Evolutionary conservation across 495 filamentous ascomycete species (phyloP).

Genomic region (Clavariopsis aquatica): DNA sequence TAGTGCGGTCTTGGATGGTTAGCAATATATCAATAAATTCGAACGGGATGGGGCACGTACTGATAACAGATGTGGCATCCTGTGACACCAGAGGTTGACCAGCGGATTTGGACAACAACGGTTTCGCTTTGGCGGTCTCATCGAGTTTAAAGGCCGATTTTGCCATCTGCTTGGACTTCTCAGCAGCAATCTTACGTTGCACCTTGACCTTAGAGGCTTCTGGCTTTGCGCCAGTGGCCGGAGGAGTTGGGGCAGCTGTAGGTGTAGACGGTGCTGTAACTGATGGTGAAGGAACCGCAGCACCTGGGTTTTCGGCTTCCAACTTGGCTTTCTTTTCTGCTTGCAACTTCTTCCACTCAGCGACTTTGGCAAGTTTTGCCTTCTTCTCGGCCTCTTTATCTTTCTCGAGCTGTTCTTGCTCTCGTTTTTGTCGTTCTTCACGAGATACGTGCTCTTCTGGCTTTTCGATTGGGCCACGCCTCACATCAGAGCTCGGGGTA

Average conservation of each 20-base stretch:
- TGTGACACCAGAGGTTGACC: conserved; percentile 41
- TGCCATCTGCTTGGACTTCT: conserved; percentile 14
- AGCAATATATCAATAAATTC: conserved; percentile 8
- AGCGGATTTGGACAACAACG: conserved; percentile 17
- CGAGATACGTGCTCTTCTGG: conserved; percentile 60
- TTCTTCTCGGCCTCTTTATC: conserved; percentile 76
- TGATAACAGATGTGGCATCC: conserved; percentile 64
- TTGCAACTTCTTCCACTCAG: conserved; percentile 19
- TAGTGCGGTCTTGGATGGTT: conserved; percentile 44
- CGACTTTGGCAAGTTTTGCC: conserved; percentile 51
- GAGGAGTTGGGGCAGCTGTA: conserved; percentile 2
- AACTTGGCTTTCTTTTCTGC: conserved; percentile 10
- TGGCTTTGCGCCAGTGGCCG: neutral
- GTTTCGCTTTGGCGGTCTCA: conserved; percentile 1
- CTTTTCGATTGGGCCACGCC: conserved; percentile 15
- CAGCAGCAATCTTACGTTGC: neutral
- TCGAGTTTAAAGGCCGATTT: conserved; percentile 18
- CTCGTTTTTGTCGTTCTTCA: conserved; percentile 75
- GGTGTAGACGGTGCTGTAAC: conserved; percentile 8
- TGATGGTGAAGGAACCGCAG: conserved; percentile 1
- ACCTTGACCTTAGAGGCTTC: neutral
- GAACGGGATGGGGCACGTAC: conserved; percentile 60
- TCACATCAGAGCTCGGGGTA: conserved; percentile 2
- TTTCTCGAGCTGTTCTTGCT: conserved; percentile 69
- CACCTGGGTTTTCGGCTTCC: neutral